Conservation (phyloP, 129 eudicot species). For the Ambrosia artemisiifolia region DNA sequence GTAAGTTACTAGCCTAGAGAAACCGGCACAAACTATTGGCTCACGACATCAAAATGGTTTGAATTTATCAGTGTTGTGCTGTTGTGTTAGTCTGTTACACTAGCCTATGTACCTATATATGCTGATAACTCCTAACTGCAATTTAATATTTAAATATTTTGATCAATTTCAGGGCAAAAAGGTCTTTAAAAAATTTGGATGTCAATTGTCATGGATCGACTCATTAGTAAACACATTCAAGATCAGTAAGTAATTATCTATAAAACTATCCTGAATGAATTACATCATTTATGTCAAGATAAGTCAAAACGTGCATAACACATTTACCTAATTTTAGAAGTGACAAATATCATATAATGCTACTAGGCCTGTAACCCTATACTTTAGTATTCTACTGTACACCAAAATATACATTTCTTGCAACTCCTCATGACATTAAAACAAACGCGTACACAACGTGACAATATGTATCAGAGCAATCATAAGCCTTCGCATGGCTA, state of each 20-base stretch:
- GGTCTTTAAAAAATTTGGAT: neutral
- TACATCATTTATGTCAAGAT: constrained; percentile 2
- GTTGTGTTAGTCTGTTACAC: neutral
- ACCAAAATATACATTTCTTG: neutral
- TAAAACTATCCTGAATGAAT: neutral
- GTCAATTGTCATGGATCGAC: neutral
- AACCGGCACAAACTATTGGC: neutral
- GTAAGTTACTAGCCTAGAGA: neutral
- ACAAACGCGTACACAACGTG: constrained; percentile 5
- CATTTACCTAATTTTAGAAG: neutral
- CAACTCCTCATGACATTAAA: constrained; percentile 7
- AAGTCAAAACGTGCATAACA: neutral
- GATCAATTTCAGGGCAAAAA: neutral
- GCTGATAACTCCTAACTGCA: neutral
- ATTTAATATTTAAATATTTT: neutral
- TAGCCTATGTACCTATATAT: constrained; percentile 1
- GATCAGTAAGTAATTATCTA: constrained; percentile 2
- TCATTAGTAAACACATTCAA: neutral
- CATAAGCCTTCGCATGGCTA: neutral
- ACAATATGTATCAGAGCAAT: neutral
- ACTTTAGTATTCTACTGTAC: neutral
- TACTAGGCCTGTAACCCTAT: neutral
- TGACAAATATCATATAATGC: neutral
- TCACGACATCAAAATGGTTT: neutral
- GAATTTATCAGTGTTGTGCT: neutral